These are phyloP conservation scores for Entophlyctis luteolus DNA, from an alignment of 192 early-diverging fungal species.

Conservation along the genomic window DNA sequence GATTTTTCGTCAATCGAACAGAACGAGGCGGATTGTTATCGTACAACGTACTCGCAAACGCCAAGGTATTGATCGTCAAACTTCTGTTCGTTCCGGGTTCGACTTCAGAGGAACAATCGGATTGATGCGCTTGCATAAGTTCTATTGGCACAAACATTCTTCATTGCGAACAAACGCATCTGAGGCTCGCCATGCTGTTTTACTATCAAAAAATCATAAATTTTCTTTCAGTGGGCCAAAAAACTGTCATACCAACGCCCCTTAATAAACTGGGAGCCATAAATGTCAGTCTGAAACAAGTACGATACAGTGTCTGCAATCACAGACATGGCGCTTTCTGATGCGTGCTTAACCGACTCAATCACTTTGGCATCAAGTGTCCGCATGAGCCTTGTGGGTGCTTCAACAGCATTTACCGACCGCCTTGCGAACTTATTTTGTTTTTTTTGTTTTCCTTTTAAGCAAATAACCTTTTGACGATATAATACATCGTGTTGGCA, in stretches of 20 bases:
- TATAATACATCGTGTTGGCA: conserved; percentile 71
- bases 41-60: conserved; percentile 68
- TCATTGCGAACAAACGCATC: too few relatives aligned
- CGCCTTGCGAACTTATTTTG: background rate
- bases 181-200: too few relatives aligned
- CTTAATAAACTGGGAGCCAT: conserved; percentile 85
- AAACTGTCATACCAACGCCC: too few relatives aligned
- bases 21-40: too few relatives aligned
- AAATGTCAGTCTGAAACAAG: conserved; percentile 66
- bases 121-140: conserved; percentile 53
- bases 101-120: conserved; percentile 63
- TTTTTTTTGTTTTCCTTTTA: background rate
- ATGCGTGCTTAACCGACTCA: conserved; percentile 58
- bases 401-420: conserved; percentile 28
- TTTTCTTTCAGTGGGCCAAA: too few relatives aligned
- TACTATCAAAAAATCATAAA: too few relatives aligned
- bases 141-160: too few relatives aligned
- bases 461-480: conserved; percentile 56
- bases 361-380: conserved; percentile 51
- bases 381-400: conserved; percentile 72
- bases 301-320: conserved; percentile 65
- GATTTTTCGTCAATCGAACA: too few relatives aligned
- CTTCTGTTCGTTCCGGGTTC: conserved; percentile 90
- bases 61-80: conserved; percentile 70
- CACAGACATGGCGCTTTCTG: conserved; percentile 55